A percentile compares a stretch with the other conserved stretches of the same genome.
phyloP scores from a whole-genome alignment of 805 yeast species.

The Yamadazyma nakazawae region DNA sequence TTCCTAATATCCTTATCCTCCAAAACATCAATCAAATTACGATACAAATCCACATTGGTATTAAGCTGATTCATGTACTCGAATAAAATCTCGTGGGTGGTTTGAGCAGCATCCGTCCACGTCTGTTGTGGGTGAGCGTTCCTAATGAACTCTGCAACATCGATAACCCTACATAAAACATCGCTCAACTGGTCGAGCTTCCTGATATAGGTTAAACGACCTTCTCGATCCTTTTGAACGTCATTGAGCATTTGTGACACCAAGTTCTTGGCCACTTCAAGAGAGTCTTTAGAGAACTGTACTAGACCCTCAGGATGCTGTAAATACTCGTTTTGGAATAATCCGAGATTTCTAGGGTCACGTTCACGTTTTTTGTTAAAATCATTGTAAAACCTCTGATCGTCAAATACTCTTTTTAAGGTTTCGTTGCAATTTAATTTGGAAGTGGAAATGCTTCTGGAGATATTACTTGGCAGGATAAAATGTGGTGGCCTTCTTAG shows the following conservation, averaged over 20 bases:
- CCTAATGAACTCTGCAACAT: constrained; percentile 87
- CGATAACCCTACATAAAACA: constrained; percentile 86
- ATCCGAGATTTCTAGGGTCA: constrained; percentile 44
- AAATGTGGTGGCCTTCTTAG: neutral
- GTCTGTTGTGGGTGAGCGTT: constrained; percentile 76
- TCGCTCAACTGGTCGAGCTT: constrained; percentile 84
- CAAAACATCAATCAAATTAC: constrained; percentile 56
- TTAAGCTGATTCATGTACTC: constrained; percentile 92
- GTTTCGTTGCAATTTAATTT: neutral
- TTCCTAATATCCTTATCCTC: constrained; percentile 27
- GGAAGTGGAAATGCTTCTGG: neutral
- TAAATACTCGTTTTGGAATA: constrained; percentile 71
- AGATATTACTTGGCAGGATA: neutral
- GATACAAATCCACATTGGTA: constrained; percentile 72
- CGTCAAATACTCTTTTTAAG: constrained; percentile 56
- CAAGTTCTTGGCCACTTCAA: constrained; percentile 61
- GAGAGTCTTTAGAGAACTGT: constrained; percentile 62
- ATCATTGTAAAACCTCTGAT: constrained; percentile 51
- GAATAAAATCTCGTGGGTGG: constrained; percentile 82
- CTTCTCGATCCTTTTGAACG: constrained; percentile 39
- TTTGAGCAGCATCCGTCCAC: constrained; percentile 79
- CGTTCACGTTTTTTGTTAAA: constrained; percentile 31
- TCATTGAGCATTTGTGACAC: constrained; percentile 51
- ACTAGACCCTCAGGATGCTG: constrained; percentile 67
- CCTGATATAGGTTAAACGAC: constrained; percentile 47